Base-by-base conservation (phyloP, 352 stramenopile genomes). In the Globisporangium barbulae region DNA sequence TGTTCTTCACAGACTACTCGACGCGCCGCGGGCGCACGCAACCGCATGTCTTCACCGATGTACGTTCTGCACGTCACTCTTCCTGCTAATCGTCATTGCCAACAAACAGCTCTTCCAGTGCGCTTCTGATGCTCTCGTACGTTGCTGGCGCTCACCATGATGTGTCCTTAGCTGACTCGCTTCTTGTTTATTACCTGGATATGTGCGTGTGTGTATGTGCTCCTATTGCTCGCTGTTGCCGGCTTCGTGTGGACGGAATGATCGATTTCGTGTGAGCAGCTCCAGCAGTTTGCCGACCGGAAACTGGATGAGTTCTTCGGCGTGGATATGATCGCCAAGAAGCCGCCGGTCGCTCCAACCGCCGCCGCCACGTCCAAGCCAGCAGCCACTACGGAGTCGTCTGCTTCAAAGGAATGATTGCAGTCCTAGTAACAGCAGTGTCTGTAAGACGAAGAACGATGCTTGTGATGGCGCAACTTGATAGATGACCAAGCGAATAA, bases 241-340 rank as follows among this genome's bases (percentile, higher is more conserved):
- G 21, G 45, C n/a, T 35, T 19, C 30, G 8, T 28, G 17, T 56
- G 30, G 7, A 4, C 19, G 7, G 30, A 41, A 55, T 55, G 31
- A 31, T 41, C 30, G 8, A 30, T 57, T 15, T 28, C 31, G 17
- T 17, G 5, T 28, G 53, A 22, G 21, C 53, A 90, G 81, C 59
- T 93, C 50, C 88, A 96, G 64, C 69, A 73, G 65, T 96, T 83
- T 70, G 83, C 88, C 1, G 83, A 96, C 59, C 78, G 79, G 62
- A 89, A 94, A 50, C 69, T 94, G 52, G 88, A 96, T 75, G 83
- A 88, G 53, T 96, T 96, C 69, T 96, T 96, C 63, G 85, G 87
- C 44, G 88, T 96, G 37, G 79, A 93, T 30, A 72, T 75, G 21
- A 85, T 93, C 50, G 76, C 71, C 21, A 57, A 68, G 35, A 42